These are phyloP conservation scores for Aspergillaceae sp. DNA, from an alignment of 2,329 filamentous ascomycete genomes.

Conservation along the genomic window DNA sequence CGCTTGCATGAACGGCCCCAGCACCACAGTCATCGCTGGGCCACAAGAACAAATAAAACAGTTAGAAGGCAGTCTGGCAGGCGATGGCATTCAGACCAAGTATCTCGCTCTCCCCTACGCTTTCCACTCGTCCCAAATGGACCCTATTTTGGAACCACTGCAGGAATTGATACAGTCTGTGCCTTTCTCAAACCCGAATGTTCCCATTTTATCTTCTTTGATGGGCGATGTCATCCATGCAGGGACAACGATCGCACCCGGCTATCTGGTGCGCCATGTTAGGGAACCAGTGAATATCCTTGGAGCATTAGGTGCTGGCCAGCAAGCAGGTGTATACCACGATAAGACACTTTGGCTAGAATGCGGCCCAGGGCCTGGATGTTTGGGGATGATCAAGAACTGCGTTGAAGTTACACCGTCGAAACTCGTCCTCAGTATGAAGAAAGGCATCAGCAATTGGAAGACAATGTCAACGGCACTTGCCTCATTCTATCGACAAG, in stretches of 20 bases:
- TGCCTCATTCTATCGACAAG: constrained; percentile 53
- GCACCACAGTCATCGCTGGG: no score
- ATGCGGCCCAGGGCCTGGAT: constrained; percentile 63
- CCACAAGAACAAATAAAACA: background rate
- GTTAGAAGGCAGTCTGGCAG: background rate
- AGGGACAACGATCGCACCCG: constrained; percentile 42
- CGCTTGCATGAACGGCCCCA: background rate
- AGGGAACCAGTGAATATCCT: constrained; percentile 62
- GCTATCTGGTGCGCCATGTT: constrained; percentile 57
- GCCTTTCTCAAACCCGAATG: constrained; percentile 46
- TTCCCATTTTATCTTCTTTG: constrained; percentile 60
- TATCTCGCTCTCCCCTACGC: background rate
- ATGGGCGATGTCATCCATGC: constrained; percentile 42
- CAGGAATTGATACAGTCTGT: background rate
- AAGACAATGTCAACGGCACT: constrained; percentile 33
- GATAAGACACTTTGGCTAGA: constrained; percentile 64
- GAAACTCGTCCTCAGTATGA: no score
- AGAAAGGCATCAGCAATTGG: no score
- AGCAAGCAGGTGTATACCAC: constrained; percentile 51
- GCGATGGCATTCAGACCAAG: background rate
- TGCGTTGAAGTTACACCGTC: no score
- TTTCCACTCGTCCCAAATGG: constrained; percentile 4
- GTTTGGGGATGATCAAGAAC: constrained; percentile 46
- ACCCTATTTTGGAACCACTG: constrained; percentile 1
- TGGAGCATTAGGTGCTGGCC: constrained; percentile 51